Base-by-base conservation (phyloP, 495 filamentous ascomycete species). In the Talaromyces proteolyticus region DNA sequence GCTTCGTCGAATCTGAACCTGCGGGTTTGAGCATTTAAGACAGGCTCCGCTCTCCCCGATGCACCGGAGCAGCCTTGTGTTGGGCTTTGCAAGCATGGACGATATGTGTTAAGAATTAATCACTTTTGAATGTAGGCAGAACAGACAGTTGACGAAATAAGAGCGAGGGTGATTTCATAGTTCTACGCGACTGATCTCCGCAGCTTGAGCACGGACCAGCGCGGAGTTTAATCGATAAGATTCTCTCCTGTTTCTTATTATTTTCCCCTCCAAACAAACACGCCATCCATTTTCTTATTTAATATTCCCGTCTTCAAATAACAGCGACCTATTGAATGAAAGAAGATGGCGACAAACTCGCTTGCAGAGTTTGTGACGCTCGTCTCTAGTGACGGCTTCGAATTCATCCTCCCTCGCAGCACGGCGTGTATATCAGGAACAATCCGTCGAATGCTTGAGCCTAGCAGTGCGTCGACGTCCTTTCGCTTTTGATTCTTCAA, bases 401-500 rank as follows among this genome's bases (percentile, higher is more conserved):
- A 95, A 62, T 97, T 91, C 62, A 79, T 95, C 42, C 69, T 96
- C 29, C 82, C 84, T 5, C 84, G 90, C 41, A 88, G 86, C 42
- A 83, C 87, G 0, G 82, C 89, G 40, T 79, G 79, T 53, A 66
- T 88, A 44, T 89, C 88, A 17, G 84, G 84, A 17, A 85, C 84
- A 17, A 88, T 98, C 57, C 83, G 79, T 52, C 77, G 83, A 57
- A 96, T 96, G 91, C 66, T 98, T 39, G 85, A 95, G 56, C 83
- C 86, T 4, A 70, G 73, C 47, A 89, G 88, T 89, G 63, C 52
- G 81, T 65, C 37, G 36, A n/a, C n/a, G n/a, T 51, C 47, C 44
- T 44, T 25, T 6, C 16, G 34, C 39, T 48, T 52, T 22, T 2
- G 14, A 37, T 37, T 36, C 24, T 25, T 3, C n/a, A 26, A 7